These are phyloP conservation scores for Lentinula boryana DNA, from an alignment of 768 basidiomycete genomes.

Conservation along the genomic window DNA sequence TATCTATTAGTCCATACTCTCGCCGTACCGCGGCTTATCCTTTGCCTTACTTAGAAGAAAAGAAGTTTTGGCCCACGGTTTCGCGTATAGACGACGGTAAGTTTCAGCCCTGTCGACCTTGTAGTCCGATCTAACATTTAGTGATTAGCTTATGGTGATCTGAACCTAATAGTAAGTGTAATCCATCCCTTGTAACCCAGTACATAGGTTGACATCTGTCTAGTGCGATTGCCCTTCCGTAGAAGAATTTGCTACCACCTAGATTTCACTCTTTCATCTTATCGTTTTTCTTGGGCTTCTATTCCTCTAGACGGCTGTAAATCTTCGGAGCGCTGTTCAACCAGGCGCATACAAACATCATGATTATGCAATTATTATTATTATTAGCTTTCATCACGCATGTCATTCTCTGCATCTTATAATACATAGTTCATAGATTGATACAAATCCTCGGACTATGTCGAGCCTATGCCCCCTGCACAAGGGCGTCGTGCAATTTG, in stretches of 20 bases:
- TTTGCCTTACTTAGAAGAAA: constrained; percentile 70
- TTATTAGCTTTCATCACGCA: constrained; percentile 1
- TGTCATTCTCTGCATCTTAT: neutral
- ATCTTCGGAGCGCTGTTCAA: constrained; percentile 52
- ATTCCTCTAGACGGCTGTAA: constrained; percentile 44
- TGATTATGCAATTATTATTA: constrained; percentile 18
- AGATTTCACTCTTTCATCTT: constrained; percentile 12
- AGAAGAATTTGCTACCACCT: constrained; percentile 57
- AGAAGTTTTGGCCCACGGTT: constrained; percentile 97
- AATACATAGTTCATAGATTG: neutral
- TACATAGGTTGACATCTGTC: constrained; percentile 7
- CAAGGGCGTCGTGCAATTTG: constrained; percentile 5
- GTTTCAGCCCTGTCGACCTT: constrained; percentile 16
- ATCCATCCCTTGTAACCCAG: neutral
- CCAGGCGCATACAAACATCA: constrained; percentile 42
- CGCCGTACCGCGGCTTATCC: constrained; percentile 91
- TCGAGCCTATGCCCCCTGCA: neutral
- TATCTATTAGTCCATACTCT: constrained; percentile 66
- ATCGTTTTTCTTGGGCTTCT: constrained; percentile 31
- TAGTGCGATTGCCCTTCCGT: constrained; percentile 87
- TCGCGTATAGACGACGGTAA: constrained; percentile 90
- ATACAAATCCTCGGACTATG: neutral
- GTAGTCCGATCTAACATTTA: neutral
- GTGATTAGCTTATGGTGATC: constrained; percentile 78
- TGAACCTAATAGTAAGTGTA: constrained; percentile 75